A percentile compares a stretch with the other conserved stretches of the same genome.
Evolutionary conservation across 805 yeast genomes (phyloP).

Genomic region (Schwanniomyces pseudopolymorphus): DNA sequence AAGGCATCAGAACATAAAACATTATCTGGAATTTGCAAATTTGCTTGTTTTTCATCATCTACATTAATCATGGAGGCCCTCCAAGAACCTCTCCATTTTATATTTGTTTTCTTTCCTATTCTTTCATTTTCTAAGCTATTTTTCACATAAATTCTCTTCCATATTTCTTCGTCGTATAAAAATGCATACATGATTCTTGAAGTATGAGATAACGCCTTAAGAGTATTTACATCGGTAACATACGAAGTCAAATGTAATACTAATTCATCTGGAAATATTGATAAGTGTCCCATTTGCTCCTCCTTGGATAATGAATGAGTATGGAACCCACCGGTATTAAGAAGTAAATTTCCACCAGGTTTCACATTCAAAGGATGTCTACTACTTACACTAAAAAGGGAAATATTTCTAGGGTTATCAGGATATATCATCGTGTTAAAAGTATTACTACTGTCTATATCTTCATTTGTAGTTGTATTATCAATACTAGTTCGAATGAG

Average conservation of each 20-base stretch:
- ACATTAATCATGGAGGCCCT: conserved; percentile 54
- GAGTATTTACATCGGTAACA: conserved; percentile 46
- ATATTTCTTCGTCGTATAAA: conserved; percentile 72
- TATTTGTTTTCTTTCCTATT: conserved; percentile 10
- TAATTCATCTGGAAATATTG: conserved; percentile 61
- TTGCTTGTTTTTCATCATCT: conserved; percentile 36
- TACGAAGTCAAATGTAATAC: conserved; percentile 52
- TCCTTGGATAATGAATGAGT: conserved; percentile 12
- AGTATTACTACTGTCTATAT: background rate
- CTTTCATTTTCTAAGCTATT: conserved; percentile 7
- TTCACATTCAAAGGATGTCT: conserved; percentile 72
- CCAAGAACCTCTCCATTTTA: conserved; percentile 80
- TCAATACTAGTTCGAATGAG: background rate
- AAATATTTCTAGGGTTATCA: conserved; percentile 3
- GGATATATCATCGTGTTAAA: background rate
- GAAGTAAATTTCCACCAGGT: conserved; percentile 69
- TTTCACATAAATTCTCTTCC: conserved; percentile 61
- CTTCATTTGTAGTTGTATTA: background rate
- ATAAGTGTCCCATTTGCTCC: conserved; percentile 53
- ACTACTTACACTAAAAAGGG: conserved; percentile 26
- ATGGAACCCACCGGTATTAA: conserved; percentile 15
- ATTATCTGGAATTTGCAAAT: conserved; percentile 47
- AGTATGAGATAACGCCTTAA: conserved; percentile 53
- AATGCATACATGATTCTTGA: conserved; percentile 74
- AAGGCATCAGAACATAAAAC: conserved; percentile 72